Conservation (phyloP, 768 basidiomycete genomes). For the Coprinopsis sp. region DNA sequence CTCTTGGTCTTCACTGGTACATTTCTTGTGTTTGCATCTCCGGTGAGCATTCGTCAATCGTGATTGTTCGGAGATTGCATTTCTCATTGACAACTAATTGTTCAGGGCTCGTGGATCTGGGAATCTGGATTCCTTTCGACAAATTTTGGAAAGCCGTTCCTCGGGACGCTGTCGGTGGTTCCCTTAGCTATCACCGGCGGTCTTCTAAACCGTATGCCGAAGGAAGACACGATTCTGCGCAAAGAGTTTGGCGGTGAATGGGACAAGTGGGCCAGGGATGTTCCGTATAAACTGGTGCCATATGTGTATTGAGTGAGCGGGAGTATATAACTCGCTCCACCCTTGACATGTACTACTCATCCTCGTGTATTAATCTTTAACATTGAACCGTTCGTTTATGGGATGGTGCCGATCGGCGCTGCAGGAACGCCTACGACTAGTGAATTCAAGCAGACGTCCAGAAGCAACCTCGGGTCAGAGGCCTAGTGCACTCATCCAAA, state of each 20-base stretch:
- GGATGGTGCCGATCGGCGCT: too few species aligned
- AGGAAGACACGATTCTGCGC: constrained; percentile 41
- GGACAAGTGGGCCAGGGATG: constrained; percentile 39
- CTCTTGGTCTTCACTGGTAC: constrained; percentile 32
- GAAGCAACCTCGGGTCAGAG: too few species aligned
- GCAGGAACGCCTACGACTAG: too few species aligned
- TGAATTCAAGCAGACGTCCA: too few species aligned
- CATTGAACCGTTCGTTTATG: too few species aligned
- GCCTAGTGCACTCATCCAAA: too few species aligned
- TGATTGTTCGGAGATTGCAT: neutral
- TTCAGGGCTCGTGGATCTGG: constrained; percentile 42
- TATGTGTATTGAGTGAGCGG: constrained; percentile 32
- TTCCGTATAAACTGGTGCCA: constrained; percentile 47
- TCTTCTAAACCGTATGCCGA: constrained; percentile 36
- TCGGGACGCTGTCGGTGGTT: constrained; percentile 22
- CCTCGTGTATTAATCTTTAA: too few species aligned
- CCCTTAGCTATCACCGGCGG: constrained; percentile 28
- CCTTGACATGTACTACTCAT: too few species aligned
- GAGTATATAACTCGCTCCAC: neutral
- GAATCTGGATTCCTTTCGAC: constrained; percentile 38
- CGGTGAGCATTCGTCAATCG: constrained; percentile 19
- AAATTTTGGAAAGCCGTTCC: constrained; percentile 24
- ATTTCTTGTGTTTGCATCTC: constrained; percentile 29
- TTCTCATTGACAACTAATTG: neutral
- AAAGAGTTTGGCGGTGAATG: constrained; percentile 38